Conservation (phyloP, 192 early-diverging fungal species). For the Funneliformis mosseae region DNA sequence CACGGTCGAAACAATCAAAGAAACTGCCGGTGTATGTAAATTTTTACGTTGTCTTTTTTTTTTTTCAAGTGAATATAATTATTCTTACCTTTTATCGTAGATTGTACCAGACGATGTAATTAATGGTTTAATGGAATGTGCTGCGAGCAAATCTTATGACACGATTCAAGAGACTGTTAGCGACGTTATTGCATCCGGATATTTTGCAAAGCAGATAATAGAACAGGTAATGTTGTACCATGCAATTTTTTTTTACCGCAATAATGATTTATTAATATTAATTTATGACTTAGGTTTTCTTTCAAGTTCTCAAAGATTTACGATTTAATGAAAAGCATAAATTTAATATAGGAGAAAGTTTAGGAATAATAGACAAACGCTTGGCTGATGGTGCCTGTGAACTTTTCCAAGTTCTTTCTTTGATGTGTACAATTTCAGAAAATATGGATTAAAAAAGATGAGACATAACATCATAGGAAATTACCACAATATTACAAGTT, state of each 20-base stretch:
- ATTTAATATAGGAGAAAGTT: slow-evolving; percentile 61
- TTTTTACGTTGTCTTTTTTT: too few species aligned
- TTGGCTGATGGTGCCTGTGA: slow-evolving; percentile 91
- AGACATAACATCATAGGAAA: too few species aligned
- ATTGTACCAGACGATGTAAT: slow-evolving; percentile 69
- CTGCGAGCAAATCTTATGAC: slow-evolving; percentile 50
- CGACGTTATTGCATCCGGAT: slow-evolving; percentile 68
- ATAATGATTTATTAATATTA: neutral
- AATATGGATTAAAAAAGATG: neutral
- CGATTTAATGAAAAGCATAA: slow-evolving; percentile 72
- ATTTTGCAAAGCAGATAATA: slow-evolving; percentile 73
- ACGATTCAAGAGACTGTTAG: slow-evolving; percentile 57
- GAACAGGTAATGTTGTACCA: slow-evolving; percentile 56
- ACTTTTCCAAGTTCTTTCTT: slow-evolving; percentile 77
- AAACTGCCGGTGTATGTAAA: slow-evolving; percentile 75
- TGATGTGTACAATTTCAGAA: slow-evolving; percentile 48
- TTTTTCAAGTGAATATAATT: neutral
- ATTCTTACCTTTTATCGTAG: slow-evolving; percentile 36
- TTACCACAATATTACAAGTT: too few species aligned
- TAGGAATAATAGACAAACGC: slow-evolving; percentile 72
- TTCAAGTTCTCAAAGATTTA: slow-evolving; percentile 61
- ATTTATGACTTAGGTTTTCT: slow-evolving; percentile 56
- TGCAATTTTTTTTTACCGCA: neutral
- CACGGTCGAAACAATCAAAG: slow-evolving; percentile 59
- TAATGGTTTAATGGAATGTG: slow-evolving; percentile 58